A percentile compares a stretch with the other conserved stretches of the same genome.
Evolutionary conservation across 345 rosid genomes (phyloP).

Genomic region (Euphorbia lathyris): DNA sequence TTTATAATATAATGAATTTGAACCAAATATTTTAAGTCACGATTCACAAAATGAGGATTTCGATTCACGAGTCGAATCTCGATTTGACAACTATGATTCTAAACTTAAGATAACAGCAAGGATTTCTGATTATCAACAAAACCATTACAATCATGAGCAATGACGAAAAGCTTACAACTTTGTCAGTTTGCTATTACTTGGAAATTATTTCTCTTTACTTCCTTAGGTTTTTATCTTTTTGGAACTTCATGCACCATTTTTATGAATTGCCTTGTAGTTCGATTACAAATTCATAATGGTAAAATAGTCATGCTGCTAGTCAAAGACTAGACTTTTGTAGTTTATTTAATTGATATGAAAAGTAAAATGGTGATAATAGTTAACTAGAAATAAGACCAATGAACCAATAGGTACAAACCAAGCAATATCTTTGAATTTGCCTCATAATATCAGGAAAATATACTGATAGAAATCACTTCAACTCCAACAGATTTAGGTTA

Average conservation of each 20-base stretch:
- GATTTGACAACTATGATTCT: no score
- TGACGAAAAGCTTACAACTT: not conserved
- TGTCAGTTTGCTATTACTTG: not conserved
- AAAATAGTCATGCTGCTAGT: not conserved
- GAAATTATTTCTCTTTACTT: not conserved
- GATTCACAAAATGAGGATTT: no score
- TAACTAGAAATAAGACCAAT: not conserved
- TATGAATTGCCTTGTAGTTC: not conserved
- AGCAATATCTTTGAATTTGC: not conserved
- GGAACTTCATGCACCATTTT: not conserved
- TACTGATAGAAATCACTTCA: no score
- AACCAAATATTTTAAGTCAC: no score
- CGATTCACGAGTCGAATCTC: no score
- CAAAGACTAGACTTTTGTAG: not conserved
- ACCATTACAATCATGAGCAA: not conserved
- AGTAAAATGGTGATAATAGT: not conserved
- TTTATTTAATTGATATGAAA: not conserved
- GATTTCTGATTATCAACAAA: not conserved
- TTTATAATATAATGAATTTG: no score
- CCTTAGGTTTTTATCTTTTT: not conserved
- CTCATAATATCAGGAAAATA: constrained; percentile 12
- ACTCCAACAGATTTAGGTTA: no score
- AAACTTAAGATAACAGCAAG: not conserved
- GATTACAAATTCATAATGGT: not conserved
- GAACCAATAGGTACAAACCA: constrained; percentile 6